Percentiles rank a stretch among this genome's conserved stretches.
Conservation (phyloP, 805 yeast genomes). For the Monosporozyma yasuniensis region DNA sequence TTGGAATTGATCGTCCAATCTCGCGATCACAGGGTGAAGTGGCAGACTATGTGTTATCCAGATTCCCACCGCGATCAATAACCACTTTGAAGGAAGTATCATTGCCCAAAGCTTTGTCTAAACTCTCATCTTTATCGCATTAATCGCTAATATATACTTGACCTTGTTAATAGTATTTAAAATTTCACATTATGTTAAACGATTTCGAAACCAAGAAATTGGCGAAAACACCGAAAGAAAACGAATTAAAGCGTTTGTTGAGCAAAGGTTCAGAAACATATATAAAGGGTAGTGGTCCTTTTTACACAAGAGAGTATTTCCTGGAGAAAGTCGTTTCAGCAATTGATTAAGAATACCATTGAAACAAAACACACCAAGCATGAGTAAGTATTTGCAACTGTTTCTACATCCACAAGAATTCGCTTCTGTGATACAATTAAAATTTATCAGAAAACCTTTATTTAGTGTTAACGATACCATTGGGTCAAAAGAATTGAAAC, state of each 20-base stretch:
- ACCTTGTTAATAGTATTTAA: background rate
- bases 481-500: slow-evolving; percentile 39
- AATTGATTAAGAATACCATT: too few species aligned
- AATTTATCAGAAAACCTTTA: slow-evolving; percentile 43
- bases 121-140: background rate
- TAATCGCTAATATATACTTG: background rate
- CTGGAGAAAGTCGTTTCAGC: too few species aligned
- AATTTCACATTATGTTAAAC: background rate
- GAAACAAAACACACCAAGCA: slow-evolving; percentile 13
- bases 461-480: slow-evolving; percentile 39
- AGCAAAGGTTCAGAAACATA: background rate
- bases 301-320: too few species aligned
- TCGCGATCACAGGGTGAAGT: slow-evolving; percentile 37
- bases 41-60: slow-evolving; percentile 49
- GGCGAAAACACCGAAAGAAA: slow-evolving; percentile 1
- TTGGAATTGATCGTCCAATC: slow-evolving; percentile 61
- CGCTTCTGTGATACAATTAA: slow-evolving; percentile 55
- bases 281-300: too few species aligned
- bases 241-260: background rate
- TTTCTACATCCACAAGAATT: slow-evolving; percentile 65
- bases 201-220: background rate
- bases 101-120: background rate
- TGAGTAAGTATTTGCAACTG: slow-evolving; percentile 57
- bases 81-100: slow-evolving; percentile 32
- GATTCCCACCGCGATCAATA: slow-evolving; percentile 2